These are phyloP conservation scores for Biscutella laevigata DNA, from an alignment of 441 rosid genomes.

Conservation along the genomic window DNA sequence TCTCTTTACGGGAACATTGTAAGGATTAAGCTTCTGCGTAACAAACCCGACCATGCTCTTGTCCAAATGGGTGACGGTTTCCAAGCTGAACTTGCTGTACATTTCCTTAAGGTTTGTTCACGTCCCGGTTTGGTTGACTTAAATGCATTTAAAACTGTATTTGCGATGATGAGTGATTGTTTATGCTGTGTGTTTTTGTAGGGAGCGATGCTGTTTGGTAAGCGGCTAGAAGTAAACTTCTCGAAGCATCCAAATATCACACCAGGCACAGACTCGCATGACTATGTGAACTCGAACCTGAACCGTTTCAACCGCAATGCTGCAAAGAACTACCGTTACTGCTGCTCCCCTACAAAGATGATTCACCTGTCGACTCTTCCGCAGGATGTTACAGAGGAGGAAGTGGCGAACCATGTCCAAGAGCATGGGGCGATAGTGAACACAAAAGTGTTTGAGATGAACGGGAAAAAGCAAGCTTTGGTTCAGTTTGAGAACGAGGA, in stretches of 20 bases:
- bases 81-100: constrained; percentile 94
- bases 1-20: constrained; percentile 94
- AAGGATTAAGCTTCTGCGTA: constrained; percentile 86
- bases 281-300: constrained; percentile 72
- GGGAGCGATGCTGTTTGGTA: constrained; percentile 91
- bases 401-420: constrained; percentile 63
- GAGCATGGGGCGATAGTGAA: constrained; percentile 64
- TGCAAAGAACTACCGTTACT: constrained; percentile 90
- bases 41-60: constrained; percentile 97
- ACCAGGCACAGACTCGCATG: constrained; percentile 83
- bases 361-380: constrained; percentile 90
- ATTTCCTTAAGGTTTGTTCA: constrained; percentile 77
- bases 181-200: constrained; percentile 19
- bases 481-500: constrained; percentile 80
- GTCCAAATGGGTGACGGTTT: constrained; percentile 99
- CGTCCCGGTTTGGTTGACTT: background rate
- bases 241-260: constrained; percentile 85
- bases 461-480: constrained; percentile 90
- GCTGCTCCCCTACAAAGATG: constrained; percentile 97
- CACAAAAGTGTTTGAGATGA: constrained; percentile 89
- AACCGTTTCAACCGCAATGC: constrained; percentile 97
- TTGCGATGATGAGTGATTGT: background rate
- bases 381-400: constrained; percentile 78
- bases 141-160: background rate
- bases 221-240: constrained; percentile 85